Base-by-base conservation (phyloP, 129 eudicot genomes). In the Gnaphalium uliginosum region DNA sequence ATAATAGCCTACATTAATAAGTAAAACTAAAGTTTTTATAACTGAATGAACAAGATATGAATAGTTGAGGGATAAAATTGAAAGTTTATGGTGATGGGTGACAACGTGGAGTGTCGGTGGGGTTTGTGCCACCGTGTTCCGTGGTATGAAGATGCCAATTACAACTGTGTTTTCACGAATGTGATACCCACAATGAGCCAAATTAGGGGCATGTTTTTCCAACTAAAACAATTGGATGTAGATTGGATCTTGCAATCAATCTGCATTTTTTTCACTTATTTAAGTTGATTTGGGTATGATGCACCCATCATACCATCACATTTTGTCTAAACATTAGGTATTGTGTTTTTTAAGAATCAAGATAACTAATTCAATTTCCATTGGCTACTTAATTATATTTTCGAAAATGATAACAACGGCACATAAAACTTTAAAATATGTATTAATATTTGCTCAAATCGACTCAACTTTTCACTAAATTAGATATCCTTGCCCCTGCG, bases 191-290 rank as follows among this genome's bases (percentile, higher is more conserved):
- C 24, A 43, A 61, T 59, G 11, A 0, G 81, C 57, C 76, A 59
- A 78, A 78, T 25, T 21, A 19, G 69, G 13, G 64, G 61, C 81
- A 68, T 69, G 57, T 78, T 78, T 68, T 73, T 59, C 50, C 70
- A 75, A 11, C 63, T 48, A 39, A 74, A 61, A 56, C 69, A 74
- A 76, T 76, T 39, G 68, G 56, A 19, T 54, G 13, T 67, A 2
- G 57, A 76, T 67, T 76, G 57, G 74, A 76, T 76, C 74, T 76
- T 76, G 68, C 74, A 54, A 67, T 8, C 25, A 74, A 67, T 15
- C 18, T 56, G 51, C 18, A 48, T 10, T 30, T 56, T n/a, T 2
- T 67, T 8, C 51, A 33, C 23, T 76, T 14, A 23, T 75, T 75
- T 29, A 24, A 15, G 41, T 71, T 56, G 53, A 46, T 46, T 46